Conservation (phyloP, 148 eudicot species). For the Rhododendron griersonianum region DNA sequence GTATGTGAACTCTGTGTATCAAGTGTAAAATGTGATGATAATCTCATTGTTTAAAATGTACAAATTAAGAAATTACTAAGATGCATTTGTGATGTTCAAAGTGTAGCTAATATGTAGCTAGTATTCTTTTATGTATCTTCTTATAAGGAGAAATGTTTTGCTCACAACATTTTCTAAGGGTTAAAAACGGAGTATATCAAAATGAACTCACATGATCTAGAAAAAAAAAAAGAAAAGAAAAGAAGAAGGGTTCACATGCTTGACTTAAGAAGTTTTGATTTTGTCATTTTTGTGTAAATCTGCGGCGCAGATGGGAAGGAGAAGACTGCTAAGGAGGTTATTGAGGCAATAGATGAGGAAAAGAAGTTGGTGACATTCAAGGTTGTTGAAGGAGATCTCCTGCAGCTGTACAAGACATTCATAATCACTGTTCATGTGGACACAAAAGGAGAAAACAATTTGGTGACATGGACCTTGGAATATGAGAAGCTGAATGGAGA, state of each 20-base stretch:
- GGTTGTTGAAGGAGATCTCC: constrained; percentile 18
- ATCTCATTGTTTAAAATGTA: neutral
- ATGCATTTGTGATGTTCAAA: neutral
- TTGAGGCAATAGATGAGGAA: constrained; percentile 21
- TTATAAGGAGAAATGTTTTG: neutral
- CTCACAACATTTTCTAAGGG: neutral
- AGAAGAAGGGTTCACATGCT: neutral
- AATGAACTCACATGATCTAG: neutral
- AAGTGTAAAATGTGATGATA: neutral
- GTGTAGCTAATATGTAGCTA: neutral
- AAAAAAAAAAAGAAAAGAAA: too few relatives aligned
- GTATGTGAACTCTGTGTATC: neutral
- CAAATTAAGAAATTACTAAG: too few relatives aligned
- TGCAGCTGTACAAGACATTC: constrained; percentile 10
- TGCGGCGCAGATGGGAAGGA: constrained; percentile 16
- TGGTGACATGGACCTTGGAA: constrained; percentile 27
- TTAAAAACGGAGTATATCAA: neutral
- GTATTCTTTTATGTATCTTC: neutral
- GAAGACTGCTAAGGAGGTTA: neutral
- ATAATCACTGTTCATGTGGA: constrained; percentile 2
- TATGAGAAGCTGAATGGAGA: constrained; percentile 20
- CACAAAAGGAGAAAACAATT: constrained; percentile 6
- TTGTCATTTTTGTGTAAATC: neutral
- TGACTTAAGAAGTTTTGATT: neutral
- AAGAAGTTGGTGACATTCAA: constrained; percentile 14